Evolutionary conservation across 2,329 filamentous ascomycete species (phyloP).

Genomic region (Aspergillus intermedius): DNA sequence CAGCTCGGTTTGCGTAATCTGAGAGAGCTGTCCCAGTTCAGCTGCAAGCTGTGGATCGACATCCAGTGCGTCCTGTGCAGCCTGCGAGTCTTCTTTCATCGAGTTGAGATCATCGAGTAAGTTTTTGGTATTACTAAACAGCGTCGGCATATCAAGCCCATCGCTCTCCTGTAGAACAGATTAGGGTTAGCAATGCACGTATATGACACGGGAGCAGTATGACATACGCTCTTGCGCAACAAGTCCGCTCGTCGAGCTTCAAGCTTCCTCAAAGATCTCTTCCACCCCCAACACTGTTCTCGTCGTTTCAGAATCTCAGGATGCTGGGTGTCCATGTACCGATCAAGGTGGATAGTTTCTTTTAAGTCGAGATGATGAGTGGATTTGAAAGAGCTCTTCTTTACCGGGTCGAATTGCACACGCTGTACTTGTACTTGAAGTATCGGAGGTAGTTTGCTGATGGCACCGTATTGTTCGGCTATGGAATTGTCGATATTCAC

Average conservation of each 20-base stretch:
- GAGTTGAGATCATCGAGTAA: slow-evolving; percentile 39
- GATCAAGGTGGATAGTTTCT: slow-evolving; percentile 76
- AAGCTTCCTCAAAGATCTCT: slow-evolving; percentile 55
- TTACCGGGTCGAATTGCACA: slow-evolving; percentile 61
- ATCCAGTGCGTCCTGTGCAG: slow-evolving; percentile 35
- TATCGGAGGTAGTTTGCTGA: slow-evolving; percentile 72
- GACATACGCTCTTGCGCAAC: slow-evolving; percentile 27
- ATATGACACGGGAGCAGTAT: neutral
- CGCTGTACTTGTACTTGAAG: slow-evolving; percentile 86
- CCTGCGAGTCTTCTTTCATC: slow-evolving; percentile 27
- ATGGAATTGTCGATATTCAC: slow-evolving; percentile 59
- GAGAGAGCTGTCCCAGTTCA: slow-evolving; percentile 41
- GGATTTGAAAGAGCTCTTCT: slow-evolving; percentile 61
- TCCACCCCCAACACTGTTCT: slow-evolving; percentile 67
- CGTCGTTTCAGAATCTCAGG: slow-evolving; percentile 59
- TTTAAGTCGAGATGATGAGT: slow-evolving; percentile 71
- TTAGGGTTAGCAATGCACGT: slow-evolving; percentile 1
- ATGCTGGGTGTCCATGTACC: slow-evolving; percentile 65
- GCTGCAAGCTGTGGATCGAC: slow-evolving; percentile 37
- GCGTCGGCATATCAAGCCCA: slow-evolving; percentile 23
- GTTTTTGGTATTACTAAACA: slow-evolving; percentile 31
- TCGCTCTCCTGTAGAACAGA: slow-evolving; percentile 11
- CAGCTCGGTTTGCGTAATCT: slow-evolving; percentile 42
- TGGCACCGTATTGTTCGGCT: slow-evolving; percentile 61
- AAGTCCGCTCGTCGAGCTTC: slow-evolving; percentile 43